Base-by-base conservation (phyloP, 208 protist genomes). In the Trypanosoma brucei region DNA sequence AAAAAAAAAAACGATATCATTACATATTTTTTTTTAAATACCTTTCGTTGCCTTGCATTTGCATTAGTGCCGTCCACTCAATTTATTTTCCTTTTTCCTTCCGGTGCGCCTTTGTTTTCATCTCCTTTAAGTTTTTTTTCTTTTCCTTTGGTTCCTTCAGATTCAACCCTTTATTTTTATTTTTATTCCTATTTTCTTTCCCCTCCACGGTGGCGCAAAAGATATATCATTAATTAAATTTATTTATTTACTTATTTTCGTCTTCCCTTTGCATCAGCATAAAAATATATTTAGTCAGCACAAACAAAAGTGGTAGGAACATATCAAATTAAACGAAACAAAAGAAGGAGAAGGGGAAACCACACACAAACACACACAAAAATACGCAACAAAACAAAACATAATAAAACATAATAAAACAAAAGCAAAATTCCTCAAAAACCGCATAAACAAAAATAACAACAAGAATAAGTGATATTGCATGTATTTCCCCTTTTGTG, bases 221-320 rank as follows among this genome's bases (percentile, higher is more conserved):
- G 22, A 22, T 22, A 22, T 22, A 22, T 22, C 22, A 22, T 22
- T 22, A 22, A 22, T 22, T 14, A 48, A 8, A 48, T 48, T 8
- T 14, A 48, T 8, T 14, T 14, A n/a, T 14, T 14, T 48, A n/a
- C 35, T 64, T 64, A 55, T 64, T 64, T 37, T 64, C 6, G 34
- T 55, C 3, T 55, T 9, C 14, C 50, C 50, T 5, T 34, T 50
- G 5, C 39, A 7, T n/a, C 5, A 37, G 5, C 33, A 4, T 22
- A 22, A 22, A 22, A 22, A 22, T 22, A 22, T 22, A 22, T 22
- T 22, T 22, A 22, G 22, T 22, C 22, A 22, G 22, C 22, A 22
- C 22, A 22, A 22, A 22, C 22, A 22, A 22, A 22, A 22, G 22
- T 22, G 22, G 50, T n/a, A 54, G 31, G 6, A 54, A 54, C 42